These are phyloP conservation scores for Linum trigynum DNA, from an alignment of 345 rosid species.

Conservation along the genomic window DNA sequence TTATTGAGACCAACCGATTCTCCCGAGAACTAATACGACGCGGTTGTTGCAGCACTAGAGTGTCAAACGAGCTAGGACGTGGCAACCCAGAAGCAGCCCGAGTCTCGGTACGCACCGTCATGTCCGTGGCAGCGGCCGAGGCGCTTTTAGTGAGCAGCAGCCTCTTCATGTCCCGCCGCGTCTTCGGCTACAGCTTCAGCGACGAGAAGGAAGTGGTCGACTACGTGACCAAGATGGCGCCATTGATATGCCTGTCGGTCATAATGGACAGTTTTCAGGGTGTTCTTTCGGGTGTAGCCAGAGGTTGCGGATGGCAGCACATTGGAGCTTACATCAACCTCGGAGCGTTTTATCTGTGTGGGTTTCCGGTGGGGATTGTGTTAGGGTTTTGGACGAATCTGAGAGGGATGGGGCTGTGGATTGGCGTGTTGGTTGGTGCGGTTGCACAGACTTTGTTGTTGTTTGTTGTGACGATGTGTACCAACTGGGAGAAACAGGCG, in stretches of 20 bases:
- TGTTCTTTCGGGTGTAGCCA: constrained; percentile 52
- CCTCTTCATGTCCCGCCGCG: constrained; percentile 32
- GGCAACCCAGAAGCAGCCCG: constrained; percentile 49
- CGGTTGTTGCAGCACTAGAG: constrained; percentile 63
- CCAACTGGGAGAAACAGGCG: constrained; percentile 42
- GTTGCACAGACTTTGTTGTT: constrained; percentile 30
- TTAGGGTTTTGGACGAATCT: constrained; percentile 33
- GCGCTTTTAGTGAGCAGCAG: constrained; percentile 29
- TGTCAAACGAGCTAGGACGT: constrained; percentile 82
- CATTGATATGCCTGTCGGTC: constrained; percentile 51
- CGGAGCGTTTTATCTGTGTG: constrained; percentile 47
- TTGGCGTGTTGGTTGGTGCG: constrained; percentile 37
- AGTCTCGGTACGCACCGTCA: constrained; percentile 30
- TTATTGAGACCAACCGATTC: too few relatives aligned
- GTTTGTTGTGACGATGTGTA: constrained; percentile 30
- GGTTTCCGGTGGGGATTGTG: constrained; percentile 37
- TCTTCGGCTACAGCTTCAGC: constrained; percentile 64
- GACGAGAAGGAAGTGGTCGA: constrained; percentile 55
- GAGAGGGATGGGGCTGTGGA: constrained; percentile 52
- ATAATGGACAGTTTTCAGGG: constrained; percentile 56
- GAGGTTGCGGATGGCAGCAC: constrained; percentile 66
- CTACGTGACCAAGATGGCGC: constrained; percentile 60
- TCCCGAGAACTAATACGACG: too few relatives aligned
- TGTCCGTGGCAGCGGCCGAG: constrained; percentile 33
- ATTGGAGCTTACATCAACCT: constrained; percentile 53